Conservation (phyloP, 2,329 filamentous ascomycete species). For the Phialemonium atrogriseum region DNA sequence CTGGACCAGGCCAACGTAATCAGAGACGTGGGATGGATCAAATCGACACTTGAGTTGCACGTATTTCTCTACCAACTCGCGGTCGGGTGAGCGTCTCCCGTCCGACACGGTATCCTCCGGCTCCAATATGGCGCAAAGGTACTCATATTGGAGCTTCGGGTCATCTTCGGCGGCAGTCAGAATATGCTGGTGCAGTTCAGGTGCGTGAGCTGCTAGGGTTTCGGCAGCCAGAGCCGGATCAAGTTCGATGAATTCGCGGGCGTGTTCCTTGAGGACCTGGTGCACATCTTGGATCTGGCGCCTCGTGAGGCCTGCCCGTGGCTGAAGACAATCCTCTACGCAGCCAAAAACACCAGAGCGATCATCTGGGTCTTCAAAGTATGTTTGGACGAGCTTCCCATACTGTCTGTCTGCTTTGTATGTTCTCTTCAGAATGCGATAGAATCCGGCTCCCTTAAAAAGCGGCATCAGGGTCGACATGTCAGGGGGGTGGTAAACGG, state of each 20-base stretch:
- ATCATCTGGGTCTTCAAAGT: slow-evolving; percentile 78
- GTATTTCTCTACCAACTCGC: slow-evolving; percentile 70
- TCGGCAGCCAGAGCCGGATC: slow-evolving; percentile 57
- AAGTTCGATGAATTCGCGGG: slow-evolving; percentile 57
- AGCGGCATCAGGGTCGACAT: slow-evolving; percentile 66
- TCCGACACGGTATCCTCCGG: slow-evolving; percentile 25
- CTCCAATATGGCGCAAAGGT: slow-evolving; percentile 70
- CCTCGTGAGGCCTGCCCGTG: slow-evolving; percentile 52
- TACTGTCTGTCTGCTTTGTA: slow-evolving; percentile 77
- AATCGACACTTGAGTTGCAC: slow-evolving; percentile 87
- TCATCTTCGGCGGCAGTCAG: slow-evolving; percentile 53
- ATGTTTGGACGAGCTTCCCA: slow-evolving; percentile 66
- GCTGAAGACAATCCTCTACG: slow-evolving; percentile 64
- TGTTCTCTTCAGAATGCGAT: slow-evolving; percentile 82
- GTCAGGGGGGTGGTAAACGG: slow-evolving; percentile 85
- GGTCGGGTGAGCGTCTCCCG: slow-evolving; percentile 25
- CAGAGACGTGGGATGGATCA: slow-evolving; percentile 71
- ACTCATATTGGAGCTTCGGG: slow-evolving; percentile 62
- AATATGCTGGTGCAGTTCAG: slow-evolving; percentile 58
- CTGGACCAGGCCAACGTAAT: slow-evolving; percentile 71
- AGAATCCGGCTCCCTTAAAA: slow-evolving; percentile 75
- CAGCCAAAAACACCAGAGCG: slow-evolving; percentile 69
- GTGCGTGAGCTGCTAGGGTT: slow-evolving; percentile 52
- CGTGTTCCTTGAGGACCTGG: slow-evolving; percentile 54
- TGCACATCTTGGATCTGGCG: slow-evolving; percentile 69